Base-by-base conservation (phyloP, 805 yeast species). In the Komagataella phaffii region DNA sequence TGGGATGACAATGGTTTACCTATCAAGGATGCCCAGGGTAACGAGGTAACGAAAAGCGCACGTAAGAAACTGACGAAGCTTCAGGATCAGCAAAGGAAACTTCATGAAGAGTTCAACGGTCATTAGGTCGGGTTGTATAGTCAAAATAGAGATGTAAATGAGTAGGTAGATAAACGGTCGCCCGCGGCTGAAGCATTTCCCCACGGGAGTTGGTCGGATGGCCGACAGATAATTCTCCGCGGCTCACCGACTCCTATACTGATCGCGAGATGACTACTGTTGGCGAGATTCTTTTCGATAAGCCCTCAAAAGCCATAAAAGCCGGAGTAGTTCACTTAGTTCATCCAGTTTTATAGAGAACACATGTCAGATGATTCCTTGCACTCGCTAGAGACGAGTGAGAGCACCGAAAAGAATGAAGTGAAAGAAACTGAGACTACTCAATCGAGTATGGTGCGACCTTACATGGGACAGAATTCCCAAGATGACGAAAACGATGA, bases 1-100 rank as follows among this genome's bases (percentile, higher is more conserved):
- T 93, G 91, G 86, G 97, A 93, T 63, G 90, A 76, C 23, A 67
- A 75, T 43, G 99, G 99, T 1, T 53, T 93, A 17, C 99, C 99
- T 17, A 74, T 81, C 0, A 81, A 80, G 61, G 87, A 83, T 56
- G 74, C 70, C 40, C 79, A 78, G 7, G 98, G 98, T 10, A 88
- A 81, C 58, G 93, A 85, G 56, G 75, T 93, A 5, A 76, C 93
- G 45, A 93, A 93, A 71, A 86, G 96, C 64, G 80, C 83, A 70
- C 72, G 73, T 54, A 93, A 93, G 77, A 91, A 91, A 69, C 71
- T 93, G 57, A 66, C 71, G 55, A 93, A 93, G 69, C 83, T 75
- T 61, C 81, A 79, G 66, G 88, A 83, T 51, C 82, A 76, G 49
- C 99, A 93, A 65, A 81, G 81, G 62, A 89, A 89, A 72, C 74